Conservation (phyloP, 2,329 filamentous ascomycete genomes). For the Claviceps sp. region DNA sequence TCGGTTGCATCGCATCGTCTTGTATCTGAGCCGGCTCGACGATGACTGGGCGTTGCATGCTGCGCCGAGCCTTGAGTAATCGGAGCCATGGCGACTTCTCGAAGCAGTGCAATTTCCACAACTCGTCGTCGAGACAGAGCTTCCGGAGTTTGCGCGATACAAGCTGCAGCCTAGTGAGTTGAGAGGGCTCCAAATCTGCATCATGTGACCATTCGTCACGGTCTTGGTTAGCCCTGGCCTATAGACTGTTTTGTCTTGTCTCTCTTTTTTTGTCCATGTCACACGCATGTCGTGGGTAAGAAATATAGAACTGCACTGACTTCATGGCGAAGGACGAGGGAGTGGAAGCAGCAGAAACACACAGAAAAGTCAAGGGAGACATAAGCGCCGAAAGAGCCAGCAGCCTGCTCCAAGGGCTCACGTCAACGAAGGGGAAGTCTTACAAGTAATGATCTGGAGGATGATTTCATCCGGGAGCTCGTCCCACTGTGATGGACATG, state of each 20-base stretch:
- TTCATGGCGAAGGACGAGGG: not conserved
- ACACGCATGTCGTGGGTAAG: not conserved
- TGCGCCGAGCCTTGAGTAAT: constrained; percentile 33
- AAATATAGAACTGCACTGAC: not conserved
- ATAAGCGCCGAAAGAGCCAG: not conserved
- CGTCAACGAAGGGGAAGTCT: constrained; percentile 13
- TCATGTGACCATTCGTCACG: not conserved
- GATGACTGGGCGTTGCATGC: constrained; percentile 18
- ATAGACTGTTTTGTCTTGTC: not conserved
- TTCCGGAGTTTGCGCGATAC: constrained; percentile 53
- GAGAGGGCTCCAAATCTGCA: constrained; percentile 22
- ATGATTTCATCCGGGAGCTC: constrained; percentile 51
- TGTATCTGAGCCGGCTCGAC: not conserved
- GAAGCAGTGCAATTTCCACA: constrained; percentile 70
- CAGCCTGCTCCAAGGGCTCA: not conserved
- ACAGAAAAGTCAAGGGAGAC: not conserved
- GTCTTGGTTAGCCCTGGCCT: not conserved
- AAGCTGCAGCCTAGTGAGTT: constrained; percentile 51
- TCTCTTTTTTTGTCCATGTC: not conserved
- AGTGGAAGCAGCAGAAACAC: not conserved
- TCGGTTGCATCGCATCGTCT: constrained; percentile 8
- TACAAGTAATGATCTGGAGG: constrained; percentile 49
- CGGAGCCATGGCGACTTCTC: constrained; percentile 53
- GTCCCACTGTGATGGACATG: constrained; percentile 21
- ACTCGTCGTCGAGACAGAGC: constrained; percentile 57